Evolutionary conservation across 306 rosid genomes (phyloP).

Genomic region (Sicyos edulis): DNA sequence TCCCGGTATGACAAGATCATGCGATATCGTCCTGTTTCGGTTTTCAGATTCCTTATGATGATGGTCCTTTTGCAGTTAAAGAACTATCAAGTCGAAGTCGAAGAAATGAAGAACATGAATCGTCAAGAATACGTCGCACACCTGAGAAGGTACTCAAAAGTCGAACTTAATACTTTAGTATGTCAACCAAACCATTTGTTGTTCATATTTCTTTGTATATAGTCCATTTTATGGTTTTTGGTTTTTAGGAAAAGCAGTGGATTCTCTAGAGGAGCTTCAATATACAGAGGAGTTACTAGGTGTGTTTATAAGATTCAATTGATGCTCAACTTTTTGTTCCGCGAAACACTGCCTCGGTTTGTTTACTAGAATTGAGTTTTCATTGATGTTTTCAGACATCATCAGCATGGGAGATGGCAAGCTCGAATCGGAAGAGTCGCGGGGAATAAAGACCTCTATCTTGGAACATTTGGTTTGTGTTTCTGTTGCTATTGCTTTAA

Average conservation of each 20-base stretch:
- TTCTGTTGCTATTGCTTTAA: not conserved
- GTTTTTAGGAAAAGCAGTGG: slow-evolving; percentile 92
- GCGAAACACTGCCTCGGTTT: not conserved
- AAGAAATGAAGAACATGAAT: slow-evolving; percentile 92
- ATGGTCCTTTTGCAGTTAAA: slow-evolving; percentile 47
- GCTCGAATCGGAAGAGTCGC: slow-evolving; percentile 99
- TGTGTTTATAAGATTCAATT: slow-evolving; percentile 20
- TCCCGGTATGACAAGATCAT: slow-evolving; percentile 41
- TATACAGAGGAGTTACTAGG: slow-evolving; percentile 98
- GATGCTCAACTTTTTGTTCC: not conserved
- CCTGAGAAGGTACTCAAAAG: slow-evolving; percentile 57
- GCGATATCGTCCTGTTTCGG: not conserved
- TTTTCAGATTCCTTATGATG: not conserved
- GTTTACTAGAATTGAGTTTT: not conserved
- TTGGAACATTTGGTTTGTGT: slow-evolving; percentile 91
- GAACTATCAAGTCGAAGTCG: slow-evolving; percentile 59
- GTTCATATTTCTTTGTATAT: not conserved
- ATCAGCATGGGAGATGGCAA: slow-evolving; percentile 99
- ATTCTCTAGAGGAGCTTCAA: slow-evolving; percentile 94
- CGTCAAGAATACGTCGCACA: slow-evolving; percentile 96
- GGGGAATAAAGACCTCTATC: slow-evolving; percentile 96
- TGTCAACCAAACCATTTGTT: not conserved
- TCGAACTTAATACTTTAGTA: not conserved
- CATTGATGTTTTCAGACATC: slow-evolving; percentile 48
- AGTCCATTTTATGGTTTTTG: not conserved